phyloP scores from a whole-genome alignment of 2,329 filamentous ascomycete genomes.

The Lecanicillium sp. region DNA sequence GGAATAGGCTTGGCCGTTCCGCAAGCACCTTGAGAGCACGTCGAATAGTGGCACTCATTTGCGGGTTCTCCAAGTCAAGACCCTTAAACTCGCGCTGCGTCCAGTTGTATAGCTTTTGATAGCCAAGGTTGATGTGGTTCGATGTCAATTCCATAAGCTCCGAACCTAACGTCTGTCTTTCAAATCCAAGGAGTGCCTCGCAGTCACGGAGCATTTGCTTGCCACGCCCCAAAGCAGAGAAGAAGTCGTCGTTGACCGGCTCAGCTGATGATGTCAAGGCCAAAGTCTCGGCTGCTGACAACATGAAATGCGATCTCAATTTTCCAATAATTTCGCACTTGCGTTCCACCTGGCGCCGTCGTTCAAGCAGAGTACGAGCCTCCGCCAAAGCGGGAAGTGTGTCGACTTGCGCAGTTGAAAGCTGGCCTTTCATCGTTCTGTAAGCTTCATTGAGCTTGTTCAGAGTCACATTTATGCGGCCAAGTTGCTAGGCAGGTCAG shows the following conservation, averaged over 20 bases:
- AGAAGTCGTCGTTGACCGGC: slow-evolving; percentile 81
- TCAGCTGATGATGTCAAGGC: slow-evolving; percentile 69
- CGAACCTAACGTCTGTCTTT: slow-evolving; percentile 79
- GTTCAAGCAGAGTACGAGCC: slow-evolving; percentile 62
- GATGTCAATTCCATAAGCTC: slow-evolving; percentile 90
- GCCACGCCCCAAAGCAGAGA: slow-evolving; percentile 65
- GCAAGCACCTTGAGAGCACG: slow-evolving; percentile 79
- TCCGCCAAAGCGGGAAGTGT: slow-evolving; percentile 71
- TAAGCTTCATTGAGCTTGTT: slow-evolving; percentile 72
- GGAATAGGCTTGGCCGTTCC: slow-evolving; percentile 82
- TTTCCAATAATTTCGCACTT: slow-evolving; percentile 73
- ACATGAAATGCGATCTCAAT: slow-evolving; percentile 75
- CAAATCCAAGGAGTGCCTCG: slow-evolving; percentile 79
- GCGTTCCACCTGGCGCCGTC: slow-evolving; percentile 65
- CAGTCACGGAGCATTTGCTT: slow-evolving; percentile 87
- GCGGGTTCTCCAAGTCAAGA: slow-evolving; percentile 87
- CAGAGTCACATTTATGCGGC: slow-evolving; percentile 73
- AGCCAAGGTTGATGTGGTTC: slow-evolving; percentile 78
- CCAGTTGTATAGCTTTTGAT: slow-evolving; percentile 95
- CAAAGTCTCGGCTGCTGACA: slow-evolving; percentile 74
- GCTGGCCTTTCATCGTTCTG: slow-evolving; percentile 69
- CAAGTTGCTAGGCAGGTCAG: slow-evolving; percentile 60
- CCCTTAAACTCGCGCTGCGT: slow-evolving; percentile 89
- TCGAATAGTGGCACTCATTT: slow-evolving; percentile 79
- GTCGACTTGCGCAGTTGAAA: slow-evolving; percentile 66